Conservation (phyloP, 1,139 yeast genomes). For the Lodderomyces elongisporus region DNA sequence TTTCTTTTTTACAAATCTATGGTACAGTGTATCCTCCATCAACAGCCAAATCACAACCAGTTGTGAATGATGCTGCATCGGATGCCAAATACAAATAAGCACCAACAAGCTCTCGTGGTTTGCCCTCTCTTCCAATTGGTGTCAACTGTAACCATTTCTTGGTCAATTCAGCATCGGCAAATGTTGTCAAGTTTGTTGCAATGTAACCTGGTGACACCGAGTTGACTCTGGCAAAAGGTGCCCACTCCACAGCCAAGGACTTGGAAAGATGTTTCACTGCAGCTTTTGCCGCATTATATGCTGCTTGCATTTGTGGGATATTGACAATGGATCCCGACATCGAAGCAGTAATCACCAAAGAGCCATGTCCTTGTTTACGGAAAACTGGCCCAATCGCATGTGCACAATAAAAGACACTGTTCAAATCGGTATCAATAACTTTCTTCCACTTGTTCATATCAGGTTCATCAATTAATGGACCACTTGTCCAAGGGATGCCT, state of each 20-base stretch:
- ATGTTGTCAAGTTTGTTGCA: constrained; percentile 45
- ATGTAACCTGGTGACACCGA: constrained; percentile 56
- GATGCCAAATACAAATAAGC: constrained; percentile 48
- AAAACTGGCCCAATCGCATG: constrained; percentile 46
- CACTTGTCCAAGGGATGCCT: constrained; percentile 42
- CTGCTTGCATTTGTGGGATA: constrained; percentile 60
- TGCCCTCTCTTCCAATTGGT: constrained; percentile 51
- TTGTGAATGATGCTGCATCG: constrained; percentile 46
- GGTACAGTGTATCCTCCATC: constrained; percentile 65
- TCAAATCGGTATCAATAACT: constrained; percentile 46
- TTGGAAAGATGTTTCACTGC: constrained; percentile 46
- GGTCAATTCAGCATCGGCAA: constrained; percentile 28
- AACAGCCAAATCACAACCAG: constrained; percentile 48
- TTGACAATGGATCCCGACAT: constrained; percentile 55
- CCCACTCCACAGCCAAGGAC: constrained; percentile 52
- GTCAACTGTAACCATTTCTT: constrained; percentile 37
- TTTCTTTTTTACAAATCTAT: too few relatives aligned
- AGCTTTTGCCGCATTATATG: constrained; percentile 54
- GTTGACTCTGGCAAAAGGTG: constrained; percentile 46
- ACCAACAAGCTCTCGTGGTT: constrained; percentile 51
- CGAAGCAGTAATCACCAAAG: constrained; percentile 24
- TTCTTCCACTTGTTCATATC: constrained; percentile 43
- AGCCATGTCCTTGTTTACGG: constrained; percentile 31
- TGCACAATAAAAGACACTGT: constrained; percentile 41
- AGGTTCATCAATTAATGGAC: constrained; percentile 34